Evolutionary conservation across 1,284 basidiomycete species (phyloP).

Genomic region (Tilletia horrida): DNA sequence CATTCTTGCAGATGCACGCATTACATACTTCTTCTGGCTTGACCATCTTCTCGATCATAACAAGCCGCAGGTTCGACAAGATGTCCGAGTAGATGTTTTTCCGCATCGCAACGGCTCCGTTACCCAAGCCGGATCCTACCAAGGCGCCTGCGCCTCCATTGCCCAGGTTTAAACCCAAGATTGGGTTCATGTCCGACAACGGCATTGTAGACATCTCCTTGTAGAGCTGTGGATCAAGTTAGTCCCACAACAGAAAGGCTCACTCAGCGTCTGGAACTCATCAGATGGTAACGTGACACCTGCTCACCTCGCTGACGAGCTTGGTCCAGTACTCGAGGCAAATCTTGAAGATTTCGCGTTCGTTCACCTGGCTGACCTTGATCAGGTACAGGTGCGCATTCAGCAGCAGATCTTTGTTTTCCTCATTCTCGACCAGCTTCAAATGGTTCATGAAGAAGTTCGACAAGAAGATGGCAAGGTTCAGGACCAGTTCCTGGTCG

Average conservation of each 20-base stretch:
- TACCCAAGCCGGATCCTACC: conserved; percentile 27
- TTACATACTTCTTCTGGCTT: conserved; percentile 80
- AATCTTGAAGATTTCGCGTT: conserved; percentile 98
- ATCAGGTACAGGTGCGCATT: conserved; percentile 90
- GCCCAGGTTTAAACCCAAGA: conserved; percentile 79
- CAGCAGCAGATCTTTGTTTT: conserved; percentile 81
- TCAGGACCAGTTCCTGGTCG: conserved; percentile 95
- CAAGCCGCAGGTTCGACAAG: conserved; percentile 85
- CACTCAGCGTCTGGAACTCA: background rate
- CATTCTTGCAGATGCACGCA: too few species aligned
- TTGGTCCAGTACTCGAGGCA: conserved; percentile 98
- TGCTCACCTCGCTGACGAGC: conserved; percentile 66
- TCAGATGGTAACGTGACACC: background rate
- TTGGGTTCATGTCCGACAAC: conserved; percentile 83
- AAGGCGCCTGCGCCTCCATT: conserved; percentile 51
- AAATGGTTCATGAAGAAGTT: conserved; percentile 87
- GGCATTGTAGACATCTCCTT: conserved; percentile 92
- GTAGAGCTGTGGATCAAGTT: conserved; percentile 75
- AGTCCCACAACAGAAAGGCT: too few species aligned
- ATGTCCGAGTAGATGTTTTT: conserved; percentile 89
- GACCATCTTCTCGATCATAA: conserved; percentile 99
- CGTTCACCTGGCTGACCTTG: conserved; percentile 96
- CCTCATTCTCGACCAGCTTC: conserved; percentile 83
- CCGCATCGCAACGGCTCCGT: conserved; percentile 59
- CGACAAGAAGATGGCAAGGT: conserved; percentile 91